Percentiles rank a stretch among this genome's conserved stretches.
Evolutionary conservation across 1,284 basidiomycete genomes (phyloP).

Genomic region (Ustilago tritici): DNA sequence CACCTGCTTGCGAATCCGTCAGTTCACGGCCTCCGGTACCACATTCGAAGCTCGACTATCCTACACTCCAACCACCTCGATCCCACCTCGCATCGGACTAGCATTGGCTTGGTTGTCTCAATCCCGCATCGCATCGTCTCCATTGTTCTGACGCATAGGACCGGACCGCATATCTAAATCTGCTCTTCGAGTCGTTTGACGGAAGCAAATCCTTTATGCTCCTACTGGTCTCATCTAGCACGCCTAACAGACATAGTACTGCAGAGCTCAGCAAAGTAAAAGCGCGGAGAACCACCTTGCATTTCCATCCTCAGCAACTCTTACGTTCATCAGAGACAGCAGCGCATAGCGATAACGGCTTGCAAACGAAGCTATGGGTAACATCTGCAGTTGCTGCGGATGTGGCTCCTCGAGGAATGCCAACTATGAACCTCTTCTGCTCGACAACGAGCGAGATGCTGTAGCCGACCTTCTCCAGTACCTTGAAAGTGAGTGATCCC

Average conservation of each 20-base stretch:
- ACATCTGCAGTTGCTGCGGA: slow-evolving; percentile 65
- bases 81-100: slow-evolving; percentile 2
- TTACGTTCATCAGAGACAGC: neutral
- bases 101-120: neutral
- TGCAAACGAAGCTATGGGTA: slow-evolving; percentile 54
- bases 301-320: neutral
- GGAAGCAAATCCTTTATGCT: neutral
- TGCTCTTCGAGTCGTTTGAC: neutral
- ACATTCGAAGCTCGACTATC: neutral
- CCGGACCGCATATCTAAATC: neutral
- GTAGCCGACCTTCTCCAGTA: slow-evolving; percentile 97
- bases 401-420: slow-evolving; percentile 40
- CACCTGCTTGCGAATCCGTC: neutral
- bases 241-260: neutral
- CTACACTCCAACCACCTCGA: slow-evolving; percentile 14
- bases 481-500: slow-evolving; percentile 82
- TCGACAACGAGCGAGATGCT: slow-evolving; percentile 98
- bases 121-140: neutral
- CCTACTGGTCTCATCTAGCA: neutral
- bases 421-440: slow-evolving; percentile 82
- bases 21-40: slow-evolving; percentile 1
- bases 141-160: neutral
- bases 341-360: slow-evolving; percentile 9
- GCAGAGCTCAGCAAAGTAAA: neutral
- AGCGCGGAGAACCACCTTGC: neutral